phyloP scores from a whole-genome alignment of 2,329 filamentous ascomycete genomes.

The Pseudocercospora musae region DNA sequence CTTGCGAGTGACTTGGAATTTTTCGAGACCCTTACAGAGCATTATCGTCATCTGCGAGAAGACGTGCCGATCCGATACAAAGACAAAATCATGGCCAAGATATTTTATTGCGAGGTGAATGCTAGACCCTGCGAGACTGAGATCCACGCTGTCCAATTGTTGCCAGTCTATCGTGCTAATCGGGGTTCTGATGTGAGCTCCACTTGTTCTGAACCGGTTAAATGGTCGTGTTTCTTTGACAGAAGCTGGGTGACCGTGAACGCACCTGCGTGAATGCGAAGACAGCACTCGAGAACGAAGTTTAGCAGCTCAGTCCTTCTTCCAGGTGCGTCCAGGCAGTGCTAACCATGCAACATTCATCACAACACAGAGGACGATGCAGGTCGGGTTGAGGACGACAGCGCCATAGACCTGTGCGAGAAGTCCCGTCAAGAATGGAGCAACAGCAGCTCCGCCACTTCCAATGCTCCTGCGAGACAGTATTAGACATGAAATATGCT shows the following conservation, averaged over 20 bases:
- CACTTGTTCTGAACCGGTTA: neutral
- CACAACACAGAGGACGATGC: neutral
- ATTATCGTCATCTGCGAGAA: neutral
- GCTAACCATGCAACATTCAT: neutral
- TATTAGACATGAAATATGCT: neutral
- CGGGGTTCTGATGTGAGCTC: neutral
- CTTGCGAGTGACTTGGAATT: neutral
- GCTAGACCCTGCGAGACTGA: neutral
- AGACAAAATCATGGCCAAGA: conserved; percentile 3
- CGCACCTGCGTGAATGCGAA: neutral
- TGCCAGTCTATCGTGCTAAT: neutral
- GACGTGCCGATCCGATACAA: neutral
- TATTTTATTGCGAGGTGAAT: neutral
- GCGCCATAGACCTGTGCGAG: neutral
- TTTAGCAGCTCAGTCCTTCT: neutral
- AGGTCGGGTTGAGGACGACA: neutral
- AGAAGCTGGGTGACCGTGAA: too few species aligned
- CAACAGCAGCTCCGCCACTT: neutral
- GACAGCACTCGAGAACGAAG: neutral
- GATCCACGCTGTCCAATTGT: neutral
- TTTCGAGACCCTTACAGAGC: neutral
- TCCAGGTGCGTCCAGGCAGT: neutral
- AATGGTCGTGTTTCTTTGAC: neutral
- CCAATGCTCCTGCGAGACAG: neutral
- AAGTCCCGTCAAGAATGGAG: neutral